Conservation (phyloP, 345 rosid genomes). For the Aquilaria yunnanensis region DNA sequence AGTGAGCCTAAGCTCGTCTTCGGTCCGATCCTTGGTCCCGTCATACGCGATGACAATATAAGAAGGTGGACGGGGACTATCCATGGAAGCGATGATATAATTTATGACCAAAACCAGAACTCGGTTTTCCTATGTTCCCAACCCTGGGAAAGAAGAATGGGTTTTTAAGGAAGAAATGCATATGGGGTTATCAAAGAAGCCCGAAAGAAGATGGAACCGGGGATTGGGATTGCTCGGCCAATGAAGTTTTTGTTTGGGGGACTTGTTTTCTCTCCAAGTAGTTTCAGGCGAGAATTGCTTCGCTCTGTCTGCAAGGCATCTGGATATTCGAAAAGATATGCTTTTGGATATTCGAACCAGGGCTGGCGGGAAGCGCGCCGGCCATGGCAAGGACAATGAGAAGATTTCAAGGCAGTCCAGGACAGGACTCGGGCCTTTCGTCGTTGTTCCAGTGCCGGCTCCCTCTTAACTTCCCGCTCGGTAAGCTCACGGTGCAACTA, state of each 20-base stretch:
- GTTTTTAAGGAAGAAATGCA: background rate
- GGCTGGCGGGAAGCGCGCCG: constrained; percentile 14
- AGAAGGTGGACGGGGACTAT: constrained; percentile 26
- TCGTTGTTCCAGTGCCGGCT: background rate
- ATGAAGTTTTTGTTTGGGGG: constrained; percentile 7
- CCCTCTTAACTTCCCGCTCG: background rate
- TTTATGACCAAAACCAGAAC: background rate
- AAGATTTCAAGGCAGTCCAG: constrained; percentile 9
- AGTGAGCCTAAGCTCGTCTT: constrained; percentile 30
- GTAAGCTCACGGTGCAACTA: no score
- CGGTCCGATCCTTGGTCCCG: constrained; percentile 44
- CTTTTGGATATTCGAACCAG: constrained; percentile 23
- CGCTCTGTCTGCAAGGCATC: background rate
- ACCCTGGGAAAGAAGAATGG: background rate
- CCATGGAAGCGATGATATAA: constrained; percentile 15
- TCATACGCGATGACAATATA: constrained; percentile 44
- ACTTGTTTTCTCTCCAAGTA: background rate
- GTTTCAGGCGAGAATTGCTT: background rate
- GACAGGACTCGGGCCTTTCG: background rate
- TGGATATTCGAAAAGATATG: constrained; percentile 20
- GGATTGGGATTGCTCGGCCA: constrained; percentile 20
- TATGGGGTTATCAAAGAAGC: background rate
- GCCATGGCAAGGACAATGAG: constrained; percentile 11
- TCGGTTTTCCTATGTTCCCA: background rate
- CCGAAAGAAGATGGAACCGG: background rate